Evolutionary conservation across 805 yeast genomes (phyloP).

Genomic region (Candida krabiensis): DNA sequence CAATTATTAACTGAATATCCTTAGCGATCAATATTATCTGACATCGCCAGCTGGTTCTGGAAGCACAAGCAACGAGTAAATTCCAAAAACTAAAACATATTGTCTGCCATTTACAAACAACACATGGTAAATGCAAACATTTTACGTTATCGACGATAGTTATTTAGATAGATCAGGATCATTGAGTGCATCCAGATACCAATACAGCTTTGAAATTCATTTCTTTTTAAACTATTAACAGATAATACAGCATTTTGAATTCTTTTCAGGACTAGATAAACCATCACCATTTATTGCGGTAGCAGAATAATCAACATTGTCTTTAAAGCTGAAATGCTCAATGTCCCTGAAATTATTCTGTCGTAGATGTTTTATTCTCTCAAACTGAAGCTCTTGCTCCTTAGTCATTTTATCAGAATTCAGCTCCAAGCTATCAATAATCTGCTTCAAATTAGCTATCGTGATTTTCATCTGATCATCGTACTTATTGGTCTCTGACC

Average conservation of each 20-base stretch:
- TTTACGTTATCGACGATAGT: no score
- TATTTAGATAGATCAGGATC: no score
- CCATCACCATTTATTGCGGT: slow-evolving; percentile 4
- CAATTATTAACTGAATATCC: neutral
- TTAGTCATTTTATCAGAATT: slow-evolving; percentile 1
- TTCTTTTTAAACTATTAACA: no score
- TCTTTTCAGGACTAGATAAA: no score
- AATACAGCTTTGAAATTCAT: no score
- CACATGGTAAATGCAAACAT: no score
- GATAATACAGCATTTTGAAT: no score
- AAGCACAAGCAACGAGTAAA: no score
- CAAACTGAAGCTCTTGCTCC: slow-evolving; percentile 7
- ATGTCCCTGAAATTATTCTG: neutral
- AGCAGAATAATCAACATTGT: neutral
- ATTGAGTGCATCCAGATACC: no score
- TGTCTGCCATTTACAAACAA: no score
- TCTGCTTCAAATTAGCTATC: neutral
- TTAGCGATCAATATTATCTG: neutral
- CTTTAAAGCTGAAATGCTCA: neutral
- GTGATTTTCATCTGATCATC: slow-evolving; percentile 5
- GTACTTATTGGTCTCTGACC: neutral
- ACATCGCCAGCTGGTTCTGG: no score
- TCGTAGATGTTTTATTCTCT: neutral
- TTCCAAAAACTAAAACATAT: no score
- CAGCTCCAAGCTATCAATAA: slow-evolving; percentile 1